phyloP scores from a whole-genome alignment of 2,329 filamentous ascomycete species.

The Diaporthe ilicicola region DNA sequence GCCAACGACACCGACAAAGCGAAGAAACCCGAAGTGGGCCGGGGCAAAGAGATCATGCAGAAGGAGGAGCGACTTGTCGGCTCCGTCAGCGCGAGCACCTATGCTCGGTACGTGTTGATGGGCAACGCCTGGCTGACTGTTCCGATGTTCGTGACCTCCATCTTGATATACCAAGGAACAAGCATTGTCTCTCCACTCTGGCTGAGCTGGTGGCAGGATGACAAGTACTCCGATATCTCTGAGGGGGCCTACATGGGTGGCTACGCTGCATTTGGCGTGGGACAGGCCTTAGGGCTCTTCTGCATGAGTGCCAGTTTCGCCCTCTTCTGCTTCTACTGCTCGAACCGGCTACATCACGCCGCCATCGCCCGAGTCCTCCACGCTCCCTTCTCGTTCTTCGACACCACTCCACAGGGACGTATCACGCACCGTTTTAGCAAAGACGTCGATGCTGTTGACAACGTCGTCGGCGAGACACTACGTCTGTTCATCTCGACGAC shows the following conservation, averaged over 20 bases:
- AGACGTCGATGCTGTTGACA: constrained; percentile 75
- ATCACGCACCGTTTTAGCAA: constrained; percentile 77
- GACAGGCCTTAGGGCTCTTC: constrained; percentile 67
- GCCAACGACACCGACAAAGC: neutral
- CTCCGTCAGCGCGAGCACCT: constrained; percentile 57
- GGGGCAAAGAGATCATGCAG: constrained; percentile 70
- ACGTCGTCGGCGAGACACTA: constrained; percentile 69
- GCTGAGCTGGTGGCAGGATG: constrained; percentile 74
- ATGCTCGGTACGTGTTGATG: constrained; percentile 67
- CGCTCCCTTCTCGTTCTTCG: constrained; percentile 58
- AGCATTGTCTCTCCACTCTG: constrained; percentile 73
- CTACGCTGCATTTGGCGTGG: constrained; percentile 65
- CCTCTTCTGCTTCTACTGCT: constrained; percentile 69
- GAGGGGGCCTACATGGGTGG: constrained; percentile 61
- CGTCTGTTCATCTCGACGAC: constrained; percentile 72
- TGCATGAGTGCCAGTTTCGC: constrained; percentile 69
- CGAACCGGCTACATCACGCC: constrained; percentile 65
- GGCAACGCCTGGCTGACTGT: constrained; percentile 65
- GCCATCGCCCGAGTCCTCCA: constrained; percentile 16
- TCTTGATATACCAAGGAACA: constrained; percentile 66
- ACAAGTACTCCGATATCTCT: constrained; percentile 52
- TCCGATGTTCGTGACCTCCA: constrained; percentile 57
- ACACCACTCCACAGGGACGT: constrained; percentile 73
- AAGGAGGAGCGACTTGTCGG: constrained; percentile 54
- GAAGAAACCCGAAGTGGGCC: constrained; percentile 42